Conservation (phyloP, 345 rosid genomes). For the Gossypium rotundifolium region DNA sequence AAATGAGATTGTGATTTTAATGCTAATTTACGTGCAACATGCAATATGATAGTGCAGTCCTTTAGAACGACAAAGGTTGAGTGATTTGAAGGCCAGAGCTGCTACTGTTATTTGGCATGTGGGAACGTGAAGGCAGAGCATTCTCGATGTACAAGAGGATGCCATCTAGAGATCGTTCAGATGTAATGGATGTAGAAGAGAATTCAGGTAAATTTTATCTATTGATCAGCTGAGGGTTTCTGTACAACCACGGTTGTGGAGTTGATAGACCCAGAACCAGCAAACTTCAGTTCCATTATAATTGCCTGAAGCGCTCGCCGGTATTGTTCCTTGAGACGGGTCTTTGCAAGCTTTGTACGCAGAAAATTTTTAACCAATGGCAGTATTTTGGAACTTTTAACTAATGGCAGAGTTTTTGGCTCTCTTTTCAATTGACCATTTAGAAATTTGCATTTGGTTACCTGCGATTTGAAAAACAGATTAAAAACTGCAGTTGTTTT, state of each 20-base stretch:
- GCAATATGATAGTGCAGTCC: not conserved
- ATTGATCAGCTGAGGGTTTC: not conserved
- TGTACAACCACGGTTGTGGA: not conserved
- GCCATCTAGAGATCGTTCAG: conserved; percentile 52
- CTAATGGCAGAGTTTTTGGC: not conserved
- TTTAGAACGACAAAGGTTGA: not conserved
- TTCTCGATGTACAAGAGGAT: conserved; percentile 63
- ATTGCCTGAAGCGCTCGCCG: not conserved
- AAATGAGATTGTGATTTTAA: not conserved
- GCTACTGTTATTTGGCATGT: conserved; percentile 41
- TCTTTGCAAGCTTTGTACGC: not conserved
- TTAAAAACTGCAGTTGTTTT: not conserved
- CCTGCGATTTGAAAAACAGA: not conserved
- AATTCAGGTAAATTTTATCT: conserved; percentile 43
- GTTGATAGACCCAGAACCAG: not conserved
- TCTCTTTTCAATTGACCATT: not conserved
- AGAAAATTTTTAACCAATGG: not conserved
- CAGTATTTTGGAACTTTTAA: not conserved
- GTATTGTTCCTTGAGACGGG: not conserved
- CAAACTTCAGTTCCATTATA: not conserved
- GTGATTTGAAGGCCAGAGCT: conserved; percentile 13
- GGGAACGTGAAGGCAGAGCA: conserved; percentile 44
- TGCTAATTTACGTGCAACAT: not conserved
- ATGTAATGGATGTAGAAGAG: conserved; percentile 47
- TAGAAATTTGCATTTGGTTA: not conserved